phyloP scores from a whole-genome alignment of 768 basidiomycete species.

The Guyanaporus albipodus region DNA sequence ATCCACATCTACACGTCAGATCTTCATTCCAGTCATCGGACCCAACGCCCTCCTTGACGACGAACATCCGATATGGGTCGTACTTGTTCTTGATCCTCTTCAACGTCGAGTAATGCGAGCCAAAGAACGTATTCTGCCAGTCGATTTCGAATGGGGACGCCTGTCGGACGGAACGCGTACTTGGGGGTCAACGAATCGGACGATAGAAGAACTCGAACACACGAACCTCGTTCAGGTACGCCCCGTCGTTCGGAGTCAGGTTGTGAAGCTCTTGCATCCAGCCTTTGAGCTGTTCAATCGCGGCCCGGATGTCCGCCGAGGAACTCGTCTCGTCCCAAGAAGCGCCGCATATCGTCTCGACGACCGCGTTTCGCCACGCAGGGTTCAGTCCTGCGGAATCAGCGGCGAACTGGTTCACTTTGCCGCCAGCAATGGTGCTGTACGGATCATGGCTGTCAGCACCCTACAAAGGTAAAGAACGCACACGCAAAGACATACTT shows the following conservation, averaged over 20 bases:
- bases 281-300: conserved; percentile 5
- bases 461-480: neutral
- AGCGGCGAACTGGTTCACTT: conserved; percentile 34
- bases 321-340: conserved; percentile 21
- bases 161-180: too few species aligned
- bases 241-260: conserved; percentile 33
- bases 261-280: conserved; percentile 13
- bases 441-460: conserved; percentile 7
- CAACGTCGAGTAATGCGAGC: conserved; percentile 39
- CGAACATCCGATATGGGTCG: conserved; percentile 9
- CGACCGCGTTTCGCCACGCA: conserved; percentile 43
- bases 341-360: neutral
- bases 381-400: conserved; percentile 43
- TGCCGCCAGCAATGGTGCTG: conserved; percentile 45
- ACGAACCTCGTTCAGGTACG: conserved; percentile 48
- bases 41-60: conserved; percentile 18
- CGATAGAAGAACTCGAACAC: too few species aligned
- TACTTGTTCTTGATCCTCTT: conserved; percentile 37
- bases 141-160: conserved; percentile 41
- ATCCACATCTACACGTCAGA: conserved; percentile 10
- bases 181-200: too few species aligned
- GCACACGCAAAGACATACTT: conserved; percentile 10
- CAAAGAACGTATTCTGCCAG: conserved; percentile 42
- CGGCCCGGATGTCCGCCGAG: conserved; percentile 6
- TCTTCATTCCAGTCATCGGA: conserved; percentile 20